phyloP scores from a whole-genome alignment of 1,139 yeast genomes.

The Zygosaccharomyces sapae region DNA sequence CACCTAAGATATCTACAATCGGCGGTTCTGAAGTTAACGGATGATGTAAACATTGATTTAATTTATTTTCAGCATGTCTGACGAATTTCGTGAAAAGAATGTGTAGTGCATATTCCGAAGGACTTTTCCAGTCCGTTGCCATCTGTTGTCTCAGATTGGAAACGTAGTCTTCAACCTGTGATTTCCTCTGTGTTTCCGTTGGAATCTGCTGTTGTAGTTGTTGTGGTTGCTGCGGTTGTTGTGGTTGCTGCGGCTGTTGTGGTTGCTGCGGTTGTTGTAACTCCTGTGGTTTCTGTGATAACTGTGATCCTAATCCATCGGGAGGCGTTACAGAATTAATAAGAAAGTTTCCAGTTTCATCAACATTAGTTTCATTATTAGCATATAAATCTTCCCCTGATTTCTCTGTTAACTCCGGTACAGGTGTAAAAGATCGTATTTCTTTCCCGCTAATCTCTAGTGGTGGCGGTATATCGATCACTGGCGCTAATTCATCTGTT shows the following conservation, averaged over 20 bases:
- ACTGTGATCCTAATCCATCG: constrained; percentile 2
- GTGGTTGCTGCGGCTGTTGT: too few relatives aligned
- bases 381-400: not conserved
- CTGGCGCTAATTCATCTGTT: constrained; percentile 6
- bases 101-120: constrained; percentile 91
- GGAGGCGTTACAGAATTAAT: constrained; percentile 8
- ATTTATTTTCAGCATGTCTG: constrained; percentile 82
- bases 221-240: not conserved
- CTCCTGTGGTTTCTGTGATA: too few relatives aligned
- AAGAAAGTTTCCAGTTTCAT: constrained; percentile 3
- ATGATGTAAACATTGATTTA: constrained; percentile 66
- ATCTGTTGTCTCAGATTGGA: constrained; percentile 41
- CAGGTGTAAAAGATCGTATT: constrained; percentile 2
- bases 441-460: constrained; percentile 11
- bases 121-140: constrained; percentile 68
- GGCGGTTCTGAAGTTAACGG: constrained; percentile 71
- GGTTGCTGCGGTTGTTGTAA: too few relatives aligned
- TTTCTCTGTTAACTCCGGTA: not conserved
- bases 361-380: not conserved
- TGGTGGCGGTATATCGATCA: constrained; percentile 18
- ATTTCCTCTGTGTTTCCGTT: constrained; percentile 16
- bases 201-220: constrained; percentile 10
- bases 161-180: constrained; percentile 27
- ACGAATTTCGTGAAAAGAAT: constrained; percentile 93
- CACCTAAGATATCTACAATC: constrained; percentile 73